Evolutionary conservation across 2,329 filamentous ascomycete genomes (phyloP).

Genomic region (Penicillium expansum): DNA sequence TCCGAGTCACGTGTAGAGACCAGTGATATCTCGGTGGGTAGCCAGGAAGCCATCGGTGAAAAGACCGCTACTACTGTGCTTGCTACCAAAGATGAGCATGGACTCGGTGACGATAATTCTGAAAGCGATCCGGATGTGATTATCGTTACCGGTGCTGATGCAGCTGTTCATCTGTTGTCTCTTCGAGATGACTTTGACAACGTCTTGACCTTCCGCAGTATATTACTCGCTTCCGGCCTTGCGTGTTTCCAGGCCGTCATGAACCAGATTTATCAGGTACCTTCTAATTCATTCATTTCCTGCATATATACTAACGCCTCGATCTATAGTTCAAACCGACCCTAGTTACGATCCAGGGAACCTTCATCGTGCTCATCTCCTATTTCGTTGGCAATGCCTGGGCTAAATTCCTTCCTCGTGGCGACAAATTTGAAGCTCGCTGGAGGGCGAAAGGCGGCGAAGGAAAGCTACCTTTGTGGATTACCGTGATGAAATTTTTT

Average conservation of each 20-base stretch:
- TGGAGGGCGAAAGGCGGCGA: slow-evolving; percentile 47
- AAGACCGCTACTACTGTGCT: not conserved
- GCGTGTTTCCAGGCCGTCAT: slow-evolving; percentile 56
- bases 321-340: slow-evolving; percentile 53
- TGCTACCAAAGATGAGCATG: not conserved
- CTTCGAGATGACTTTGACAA: slow-evolving; percentile 54
- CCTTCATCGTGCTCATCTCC: slow-evolving; percentile 57
- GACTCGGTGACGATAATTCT: not conserved
- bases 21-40: not conserved
- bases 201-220: slow-evolving; percentile 53
- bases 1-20: not conserved
- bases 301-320: slow-evolving; percentile 3
- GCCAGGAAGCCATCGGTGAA: not conserved
- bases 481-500: slow-evolving; percentile 46
- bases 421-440: slow-evolving; percentile 49
- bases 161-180: slow-evolving; percentile 49
- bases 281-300: slow-evolving; percentile 11
- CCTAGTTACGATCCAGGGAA: slow-evolving; percentile 48
- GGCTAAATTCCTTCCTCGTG: slow-evolving; percentile 51
- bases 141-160: slow-evolving; percentile 55
- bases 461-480: slow-evolving; percentile 44
- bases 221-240: slow-evolving; percentile 51
- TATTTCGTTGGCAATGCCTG: slow-evolving; percentile 55
- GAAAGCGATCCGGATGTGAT: slow-evolving; percentile 35
- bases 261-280: slow-evolving; percentile 55